Percentiles rank a stretch among this genome's conserved stretches.
Evolutionary conservation across 192 early-diverging fungal species (phyloP).

Genomic region (Linnemannia zychae): DNA sequence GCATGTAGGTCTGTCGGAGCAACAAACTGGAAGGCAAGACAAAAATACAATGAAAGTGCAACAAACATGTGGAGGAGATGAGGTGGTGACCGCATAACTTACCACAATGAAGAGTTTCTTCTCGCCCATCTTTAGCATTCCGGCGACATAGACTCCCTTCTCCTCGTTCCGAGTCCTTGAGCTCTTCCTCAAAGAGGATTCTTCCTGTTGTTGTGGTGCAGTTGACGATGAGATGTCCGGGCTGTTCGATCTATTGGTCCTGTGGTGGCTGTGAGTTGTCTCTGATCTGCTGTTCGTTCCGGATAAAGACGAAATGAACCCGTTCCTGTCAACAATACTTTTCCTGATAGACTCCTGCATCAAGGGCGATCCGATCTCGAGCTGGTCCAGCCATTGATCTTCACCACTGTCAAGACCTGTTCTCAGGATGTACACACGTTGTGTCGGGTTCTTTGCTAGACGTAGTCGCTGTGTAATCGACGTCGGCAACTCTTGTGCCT

Average conservation of each 20-base stretch:
- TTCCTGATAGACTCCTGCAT: constrained; percentile 30
- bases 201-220: background rate
- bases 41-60: background rate
- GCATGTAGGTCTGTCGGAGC: background rate
- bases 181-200: background rate
- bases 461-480: constrained; percentile 51
- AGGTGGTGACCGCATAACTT: constrained; percentile 4
- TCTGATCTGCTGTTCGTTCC: background rate
- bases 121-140: constrained; percentile 59
- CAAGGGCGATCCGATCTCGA: constrained; percentile 37
- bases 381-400: constrained; percentile 48
- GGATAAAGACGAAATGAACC: background rate
- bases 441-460: constrained; percentile 51
- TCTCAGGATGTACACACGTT: constrained; percentile 53
- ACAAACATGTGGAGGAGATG: constrained; percentile 3
- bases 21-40: background rate
- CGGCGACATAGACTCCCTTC: constrained; percentile 49
- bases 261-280: too few relatives aligned
- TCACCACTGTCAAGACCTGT: constrained; percentile 47
- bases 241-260: background rate
- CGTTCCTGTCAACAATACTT: constrained; percentile 18
- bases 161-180: constrained; percentile 32
- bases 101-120: constrained; percentile 60
- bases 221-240: background rate
- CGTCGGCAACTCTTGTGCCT: constrained; percentile 56